Evolutionary conservation across 139 green algal genomes (phyloP).

Genomic region (Diplosphaera chodatii): DNA sequence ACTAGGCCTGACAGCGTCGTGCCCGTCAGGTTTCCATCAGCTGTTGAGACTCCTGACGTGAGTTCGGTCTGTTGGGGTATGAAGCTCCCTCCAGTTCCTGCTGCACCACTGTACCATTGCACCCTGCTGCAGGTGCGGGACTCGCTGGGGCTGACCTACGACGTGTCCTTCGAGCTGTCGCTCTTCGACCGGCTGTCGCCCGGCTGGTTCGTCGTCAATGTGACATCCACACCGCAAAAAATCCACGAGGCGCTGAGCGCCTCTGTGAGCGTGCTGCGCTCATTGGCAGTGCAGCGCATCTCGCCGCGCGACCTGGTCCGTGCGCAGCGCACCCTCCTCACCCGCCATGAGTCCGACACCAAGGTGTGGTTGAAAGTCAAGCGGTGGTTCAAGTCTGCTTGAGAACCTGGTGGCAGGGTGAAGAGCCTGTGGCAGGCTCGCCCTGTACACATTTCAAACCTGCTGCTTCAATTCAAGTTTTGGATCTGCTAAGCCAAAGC

Average conservation of each 20-base stretch:
- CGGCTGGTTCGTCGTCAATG: conserved; percentile 83
- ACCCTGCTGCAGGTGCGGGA: conserved; percentile 62
- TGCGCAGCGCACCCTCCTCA: conserved; percentile 79
- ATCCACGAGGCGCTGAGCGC: conserved; percentile 91
- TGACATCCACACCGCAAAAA: conserved; percentile 91
- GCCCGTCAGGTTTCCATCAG: neutral
- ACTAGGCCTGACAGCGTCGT: too few species aligned
- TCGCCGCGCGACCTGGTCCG: conserved; percentile 69
- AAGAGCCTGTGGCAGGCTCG: too few species aligned
- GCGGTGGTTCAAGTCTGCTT: too few species aligned
- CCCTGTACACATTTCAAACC: too few species aligned
- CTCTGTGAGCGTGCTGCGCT: conserved; percentile 68
- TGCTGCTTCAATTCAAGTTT: too few species aligned
- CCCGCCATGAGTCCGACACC: conserved; percentile 91
- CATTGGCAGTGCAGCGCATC: conserved; percentile 50
- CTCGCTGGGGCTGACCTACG: conserved; percentile 94
- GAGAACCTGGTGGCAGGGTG: too few species aligned
- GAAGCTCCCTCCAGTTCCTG: too few species aligned
- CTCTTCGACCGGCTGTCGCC: conserved; percentile 62
- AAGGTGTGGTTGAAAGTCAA: conserved; percentile 68
- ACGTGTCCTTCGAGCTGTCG: conserved; percentile 92
- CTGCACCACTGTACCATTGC: too few species aligned
- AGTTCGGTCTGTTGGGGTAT: too few species aligned
- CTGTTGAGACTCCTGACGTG: too few species aligned
- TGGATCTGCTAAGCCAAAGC: too few species aligned